Evolutionary conservation across 73 alveolate species (phyloP).

Genomic region (Tetrahymena borealis): DNA sequence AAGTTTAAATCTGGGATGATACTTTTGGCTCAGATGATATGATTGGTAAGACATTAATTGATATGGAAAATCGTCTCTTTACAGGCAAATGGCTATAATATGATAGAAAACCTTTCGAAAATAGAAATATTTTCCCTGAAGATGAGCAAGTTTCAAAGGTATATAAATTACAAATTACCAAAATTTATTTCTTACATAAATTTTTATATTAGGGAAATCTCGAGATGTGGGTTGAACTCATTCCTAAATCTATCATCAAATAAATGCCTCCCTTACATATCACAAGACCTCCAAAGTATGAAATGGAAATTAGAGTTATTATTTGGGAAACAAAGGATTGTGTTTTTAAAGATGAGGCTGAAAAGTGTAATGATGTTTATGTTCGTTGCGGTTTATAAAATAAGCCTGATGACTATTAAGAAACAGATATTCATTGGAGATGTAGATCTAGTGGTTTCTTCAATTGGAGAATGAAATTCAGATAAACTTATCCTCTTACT

Average conservation of each 20-base stretch:
- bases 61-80: conserved; percentile 35
- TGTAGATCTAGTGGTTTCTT: conserved; percentile 70
- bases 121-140: conserved; percentile 23
- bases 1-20: conserved; percentile 30
- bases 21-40: conserved; percentile 3
- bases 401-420: conserved; percentile 28
- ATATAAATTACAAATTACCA: neutral
- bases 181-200: neutral
- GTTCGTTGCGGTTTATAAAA: conserved; percentile 46
- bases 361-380: conserved; percentile 68
- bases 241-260: conserved; percentile 6
- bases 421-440: conserved; percentile 74
- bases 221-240: conserved; percentile 32
- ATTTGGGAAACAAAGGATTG: conserved; percentile 39
- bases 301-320: conserved; percentile 26
- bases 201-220: conserved; percentile 1
- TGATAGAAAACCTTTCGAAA: conserved; percentile 20
- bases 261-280: conserved; percentile 14
- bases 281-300: conserved; percentile 35
- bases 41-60: conserved; percentile 21
- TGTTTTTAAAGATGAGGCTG: conserved; percentile 62
- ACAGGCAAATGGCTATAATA: conserved; percentile 29
- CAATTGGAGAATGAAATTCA: conserved; percentile 72
- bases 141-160: conserved; percentile 40
- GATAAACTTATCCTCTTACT: conserved; percentile 52